A percentile compares a stretch with the other conserved stretches of the same genome.
Evolutionary conservation across 1,139 yeast genomes (phyloP).

Genomic region (Geotrichum aggregatum): DNA sequence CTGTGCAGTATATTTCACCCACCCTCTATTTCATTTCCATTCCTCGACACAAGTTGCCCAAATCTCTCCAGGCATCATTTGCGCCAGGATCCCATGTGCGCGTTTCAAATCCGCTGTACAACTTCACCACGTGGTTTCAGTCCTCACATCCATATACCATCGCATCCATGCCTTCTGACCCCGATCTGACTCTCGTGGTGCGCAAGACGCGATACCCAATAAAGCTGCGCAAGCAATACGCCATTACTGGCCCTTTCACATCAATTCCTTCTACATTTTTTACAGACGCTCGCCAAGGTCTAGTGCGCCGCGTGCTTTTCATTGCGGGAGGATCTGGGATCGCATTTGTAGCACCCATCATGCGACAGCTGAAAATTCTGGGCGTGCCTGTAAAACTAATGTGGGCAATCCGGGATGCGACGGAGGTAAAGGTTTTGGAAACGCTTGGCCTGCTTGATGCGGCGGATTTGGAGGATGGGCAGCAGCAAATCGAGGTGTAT

Average conservation of each 20-base stretch:
- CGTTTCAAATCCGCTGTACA: constrained; percentile 37
- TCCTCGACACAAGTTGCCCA: constrained; percentile 41
- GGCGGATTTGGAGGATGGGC: constrained; percentile 26
- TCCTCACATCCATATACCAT: constrained; percentile 84
- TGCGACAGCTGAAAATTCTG: constrained; percentile 68
- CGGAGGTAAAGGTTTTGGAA: constrained; percentile 62
- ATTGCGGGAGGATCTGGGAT: constrained; percentile 79
- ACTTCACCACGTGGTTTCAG: constrained; percentile 41
- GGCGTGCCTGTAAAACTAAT: constrained; percentile 73
- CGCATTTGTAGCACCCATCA: constrained; percentile 74
- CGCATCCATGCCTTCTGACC: constrained; percentile 61
- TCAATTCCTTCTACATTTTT: constrained; percentile 34
- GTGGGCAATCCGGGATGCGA: constrained; percentile 84
- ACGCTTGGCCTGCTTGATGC: constrained; percentile 35
- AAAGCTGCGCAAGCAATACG: constrained; percentile 48
- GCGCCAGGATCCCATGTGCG: constrained; percentile 57
- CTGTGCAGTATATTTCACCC: constrained; percentile 46
- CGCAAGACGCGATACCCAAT: constrained; percentile 64
- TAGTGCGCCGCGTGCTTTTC: constrained; percentile 51
- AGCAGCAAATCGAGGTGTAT: constrained; percentile 37
- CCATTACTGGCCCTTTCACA: constrained; percentile 71
- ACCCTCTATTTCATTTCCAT: constrained; percentile 46
- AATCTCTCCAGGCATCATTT: constrained; percentile 30
- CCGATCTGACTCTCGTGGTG: constrained; percentile 47
- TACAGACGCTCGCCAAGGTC: constrained; percentile 34